Evolutionary conservation across 192 early-diverging fungal genomes (phyloP).

Genomic region (Dissophora ornata): DNA sequence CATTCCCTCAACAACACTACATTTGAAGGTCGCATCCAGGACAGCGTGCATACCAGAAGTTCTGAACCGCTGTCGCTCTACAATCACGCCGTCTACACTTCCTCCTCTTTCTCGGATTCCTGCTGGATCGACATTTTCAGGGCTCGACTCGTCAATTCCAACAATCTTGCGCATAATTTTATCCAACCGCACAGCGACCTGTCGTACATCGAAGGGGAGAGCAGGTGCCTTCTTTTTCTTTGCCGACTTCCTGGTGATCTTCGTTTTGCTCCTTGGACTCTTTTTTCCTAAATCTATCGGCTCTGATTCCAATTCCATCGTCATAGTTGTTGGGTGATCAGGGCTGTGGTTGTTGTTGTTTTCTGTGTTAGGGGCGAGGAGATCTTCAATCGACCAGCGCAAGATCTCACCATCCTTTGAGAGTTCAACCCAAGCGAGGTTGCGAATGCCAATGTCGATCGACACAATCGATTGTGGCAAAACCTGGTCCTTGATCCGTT

Average conservation of each 20-base stretch:
- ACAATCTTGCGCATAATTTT: constrained; percentile 20
- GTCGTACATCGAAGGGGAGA: constrained; percentile 13
- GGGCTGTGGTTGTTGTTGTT: background rate
- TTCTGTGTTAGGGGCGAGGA: constrained; percentile 27
- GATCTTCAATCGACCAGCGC: constrained; percentile 56
- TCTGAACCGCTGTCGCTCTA: constrained; percentile 60
- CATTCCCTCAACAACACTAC: constrained; percentile 59
- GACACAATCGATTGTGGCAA: constrained; percentile 55
- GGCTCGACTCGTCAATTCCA: background rate
- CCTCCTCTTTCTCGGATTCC: no score
- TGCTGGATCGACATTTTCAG: no score
- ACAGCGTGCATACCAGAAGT: constrained; percentile 42
- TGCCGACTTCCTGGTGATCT: no score
- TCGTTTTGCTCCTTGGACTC: no score
- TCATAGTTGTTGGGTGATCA: no score
- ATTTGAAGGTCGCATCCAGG: constrained; percentile 52
- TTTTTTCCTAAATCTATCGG: no score
- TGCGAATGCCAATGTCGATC: constrained; percentile 64
- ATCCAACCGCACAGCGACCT: constrained; percentile 19
- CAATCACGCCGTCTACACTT: constrained; percentile 16
- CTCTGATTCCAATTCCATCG: no score
- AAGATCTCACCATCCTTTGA: constrained; percentile 41
- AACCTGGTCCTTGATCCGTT: constrained; percentile 11
- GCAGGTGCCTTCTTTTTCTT: constrained; percentile 12
- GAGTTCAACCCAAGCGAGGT: constrained; percentile 61